These are phyloP conservation scores for Metarhizium anisopliae DNA, from an alignment of 2,329 filamentous ascomycete species.

Conservation along the genomic window DNA sequence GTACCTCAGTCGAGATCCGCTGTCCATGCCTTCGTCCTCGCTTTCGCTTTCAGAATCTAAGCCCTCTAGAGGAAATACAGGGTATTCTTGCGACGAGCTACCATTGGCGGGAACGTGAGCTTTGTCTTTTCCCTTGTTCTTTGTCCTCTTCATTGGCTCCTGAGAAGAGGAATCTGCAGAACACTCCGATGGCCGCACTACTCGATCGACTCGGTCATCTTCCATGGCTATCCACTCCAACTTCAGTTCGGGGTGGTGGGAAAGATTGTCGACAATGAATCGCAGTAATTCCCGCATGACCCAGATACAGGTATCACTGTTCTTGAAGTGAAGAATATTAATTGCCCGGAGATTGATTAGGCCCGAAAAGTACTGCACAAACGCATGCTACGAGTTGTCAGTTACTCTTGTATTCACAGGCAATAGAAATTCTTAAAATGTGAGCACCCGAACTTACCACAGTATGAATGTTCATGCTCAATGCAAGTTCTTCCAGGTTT, in stretches of 20 bases:
- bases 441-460: slow-evolving; percentile 37
- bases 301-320: slow-evolving; percentile 47
- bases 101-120: slow-evolving; percentile 10
- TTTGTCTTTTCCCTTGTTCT: slow-evolving; percentile 27
- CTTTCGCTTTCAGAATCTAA: slow-evolving; percentile 25
- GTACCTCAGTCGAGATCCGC: slow-evolving; percentile 23
- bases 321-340: slow-evolving; percentile 45
- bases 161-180: slow-evolving; percentile 17
- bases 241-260: slow-evolving; percentile 44
- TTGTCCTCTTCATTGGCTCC: slow-evolving; percentile 20
- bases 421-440: neutral
- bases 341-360: slow-evolving; percentile 43
- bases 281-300: slow-evolving; percentile 47
- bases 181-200: slow-evolving; percentile 32
- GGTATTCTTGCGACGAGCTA: slow-evolving; percentile 12
- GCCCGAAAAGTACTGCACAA: slow-evolving; percentile 44
- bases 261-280: slow-evolving; percentile 51
- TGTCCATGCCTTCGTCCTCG: slow-evolving; percentile 22
- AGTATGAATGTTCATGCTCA: slow-evolving; percentile 42
- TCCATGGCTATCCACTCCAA: slow-evolving; percentile 51
- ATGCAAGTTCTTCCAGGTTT: slow-evolving; percentile 45
- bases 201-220: slow-evolving; percentile 38
- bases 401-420: neutral
- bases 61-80: slow-evolving; percentile 18
- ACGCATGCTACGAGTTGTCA: slow-evolving; percentile 37